phyloP scores from a whole-genome alignment of 2,329 filamentous ascomycete genomes.

The Pseudogymnoascus sp. region DNA sequence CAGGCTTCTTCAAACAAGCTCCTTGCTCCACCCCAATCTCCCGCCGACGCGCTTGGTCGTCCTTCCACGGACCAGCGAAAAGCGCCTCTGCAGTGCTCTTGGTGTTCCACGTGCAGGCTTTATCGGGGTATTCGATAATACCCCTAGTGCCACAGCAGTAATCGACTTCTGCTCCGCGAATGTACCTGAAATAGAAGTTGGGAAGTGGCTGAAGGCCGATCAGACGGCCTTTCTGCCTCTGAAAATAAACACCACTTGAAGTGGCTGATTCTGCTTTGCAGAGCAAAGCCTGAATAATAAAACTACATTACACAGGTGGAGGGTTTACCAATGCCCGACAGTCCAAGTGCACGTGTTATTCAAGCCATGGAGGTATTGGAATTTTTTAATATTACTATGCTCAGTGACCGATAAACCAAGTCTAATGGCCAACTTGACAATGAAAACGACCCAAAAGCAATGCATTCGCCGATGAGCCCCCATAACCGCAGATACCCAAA shows the following conservation, averaged over 20 bases:
- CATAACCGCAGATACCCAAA: neutral
- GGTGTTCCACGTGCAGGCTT: slow-evolving; percentile 59
- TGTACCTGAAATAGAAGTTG: slow-evolving; percentile 44
- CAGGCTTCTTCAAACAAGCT: slow-evolving; percentile 45
- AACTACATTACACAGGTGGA: neutral
- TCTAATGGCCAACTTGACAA: neutral
- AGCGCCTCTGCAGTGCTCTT: slow-evolving; percentile 48
- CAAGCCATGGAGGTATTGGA: neutral
- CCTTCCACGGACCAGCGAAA: slow-evolving; percentile 53
- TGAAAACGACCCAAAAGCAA: neutral
- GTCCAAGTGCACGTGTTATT: neutral
- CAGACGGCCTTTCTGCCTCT: slow-evolving; percentile 37
- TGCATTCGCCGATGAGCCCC: neutral
- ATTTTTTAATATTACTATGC: neutral
- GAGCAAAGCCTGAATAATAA: slow-evolving; percentile 11
- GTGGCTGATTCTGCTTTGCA: slow-evolving; percentile 24
- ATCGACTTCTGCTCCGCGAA: slow-evolving; percentile 47
- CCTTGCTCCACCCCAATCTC: slow-evolving; percentile 33
- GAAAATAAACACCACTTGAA: slow-evolving; percentile 41
- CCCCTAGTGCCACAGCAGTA: slow-evolving; percentile 50
- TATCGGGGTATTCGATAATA: slow-evolving; percentile 49
- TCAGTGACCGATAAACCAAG: neutral
- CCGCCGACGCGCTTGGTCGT: slow-evolving; percentile 51
- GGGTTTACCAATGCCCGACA: neutral
- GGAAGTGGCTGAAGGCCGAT: slow-evolving; percentile 47